Evolutionary conservation across 2,329 filamentous ascomycete genomes (phyloP).

Genomic region (Ampelomyces quisqualis): DNA sequence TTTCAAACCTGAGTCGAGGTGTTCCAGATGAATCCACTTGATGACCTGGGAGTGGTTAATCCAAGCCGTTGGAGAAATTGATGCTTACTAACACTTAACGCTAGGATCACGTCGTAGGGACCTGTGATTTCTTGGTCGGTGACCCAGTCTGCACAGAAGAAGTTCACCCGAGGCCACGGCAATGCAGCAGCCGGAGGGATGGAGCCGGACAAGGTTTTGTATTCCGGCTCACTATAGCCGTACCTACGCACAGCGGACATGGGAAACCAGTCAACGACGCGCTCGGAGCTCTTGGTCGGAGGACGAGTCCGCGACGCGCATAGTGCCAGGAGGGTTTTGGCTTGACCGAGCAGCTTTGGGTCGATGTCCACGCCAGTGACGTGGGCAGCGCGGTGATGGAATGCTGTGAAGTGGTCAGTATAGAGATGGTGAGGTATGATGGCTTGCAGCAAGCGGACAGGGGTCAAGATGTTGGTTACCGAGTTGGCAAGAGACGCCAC

Average conservation of each 20-base stretch:
- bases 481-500: constrained; percentile 41
- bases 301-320: constrained; percentile 40
- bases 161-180: constrained; percentile 31
- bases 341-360: constrained; percentile 38
- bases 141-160: constrained; percentile 40
- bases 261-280: constrained; percentile 38
- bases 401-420: constrained; percentile 37
- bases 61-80: too few species aligned
- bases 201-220: constrained; percentile 12
- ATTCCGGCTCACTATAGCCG: constrained; percentile 32
- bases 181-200: constrained; percentile 17
- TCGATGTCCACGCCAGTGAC: constrained; percentile 47
- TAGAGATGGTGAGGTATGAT: constrained; percentile 31
- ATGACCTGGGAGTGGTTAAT: constrained; percentile 26
- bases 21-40: constrained; percentile 45
- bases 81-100: constrained; percentile 24
- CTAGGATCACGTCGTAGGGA: constrained; percentile 42
- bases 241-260: constrained; percentile 39
- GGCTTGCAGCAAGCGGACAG: constrained; percentile 24
- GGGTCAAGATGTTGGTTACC: constrained; percentile 38
- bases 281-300: constrained; percentile 14
- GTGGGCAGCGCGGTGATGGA: constrained; percentile 41
- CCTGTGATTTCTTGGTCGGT: constrained; percentile 26
- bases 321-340: constrained; percentile 40
- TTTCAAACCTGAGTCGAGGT: constrained; percentile 36